Evolutionary conservation across 192 early-diverging fungal genomes (phyloP), one percentile per base, ranked within the genome.

Genomic region (Hyaloraphidium curvatum): DNA sequence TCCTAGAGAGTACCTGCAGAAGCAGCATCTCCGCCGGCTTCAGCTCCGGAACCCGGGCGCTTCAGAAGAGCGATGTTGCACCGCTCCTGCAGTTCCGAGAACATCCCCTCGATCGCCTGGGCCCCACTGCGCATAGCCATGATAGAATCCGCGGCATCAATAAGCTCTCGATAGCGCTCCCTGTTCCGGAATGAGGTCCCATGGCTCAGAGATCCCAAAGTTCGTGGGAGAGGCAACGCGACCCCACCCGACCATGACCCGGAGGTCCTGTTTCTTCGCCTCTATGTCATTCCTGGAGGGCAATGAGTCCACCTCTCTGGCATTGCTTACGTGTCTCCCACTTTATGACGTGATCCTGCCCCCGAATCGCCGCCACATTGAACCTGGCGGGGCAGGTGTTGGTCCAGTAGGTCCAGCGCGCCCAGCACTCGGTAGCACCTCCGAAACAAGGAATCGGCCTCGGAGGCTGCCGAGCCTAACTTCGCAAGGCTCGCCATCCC

Each of bases 121-220:
- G 80, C 69, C 19, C 68, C 71, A 17, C 67, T 60, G 35, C 68
- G 68, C 87, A 90, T 90, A 14, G 67, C 55, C 9, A 74, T 69
- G 26, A 90, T 86, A 31, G 79, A 68, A 54, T 90, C 86, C 2
- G 87, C 82, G 0, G 87, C 86, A 22, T 79, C 76, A 39, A 90
- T 85, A 37, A 90, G 55, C 54, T 90, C 86, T n/a, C 82, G 66
- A 56, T 90, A 90, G 23, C 83, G 69, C 55, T 89, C 85, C 17
- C 86, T 88, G 57, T 28, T 23, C 13, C n/a, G n/a, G n/a, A n/a
- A n/a, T n/a, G n/a, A n/a, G n/a, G n/a, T n/a, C n/a, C n/a, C n/a
- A n/a, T n/a, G n/a, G n/a, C n/a, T n/a, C n/a, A n/a, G n/a, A n/a
- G n/a, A n/a, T n/a, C n/a, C n/a, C n/a, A n/a, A n/a, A n/a, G n/a